Percentiles rank a stretch among this genome's conserved stretches.
These are phyloP conservation scores for Panus rudis DNA, from an alignment of 768 basidiomycete species.

Conservation along the genomic window DNA sequence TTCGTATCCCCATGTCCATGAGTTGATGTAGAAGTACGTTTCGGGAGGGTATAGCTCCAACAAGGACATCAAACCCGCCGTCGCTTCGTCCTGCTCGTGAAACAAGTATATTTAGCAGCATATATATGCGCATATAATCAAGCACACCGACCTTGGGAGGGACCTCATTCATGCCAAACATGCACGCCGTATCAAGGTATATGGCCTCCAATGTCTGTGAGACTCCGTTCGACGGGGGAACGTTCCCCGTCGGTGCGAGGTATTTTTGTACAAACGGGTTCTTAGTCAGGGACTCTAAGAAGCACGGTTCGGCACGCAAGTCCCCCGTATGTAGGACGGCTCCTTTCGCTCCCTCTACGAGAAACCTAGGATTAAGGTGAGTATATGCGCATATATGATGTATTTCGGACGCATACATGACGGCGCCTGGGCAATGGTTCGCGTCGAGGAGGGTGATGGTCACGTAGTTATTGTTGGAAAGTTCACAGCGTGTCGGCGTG, in stretches of 20 bases:
- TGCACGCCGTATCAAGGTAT: constrained; percentile 19
- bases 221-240: not conserved
- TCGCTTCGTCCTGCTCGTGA: constrained; percentile 52
- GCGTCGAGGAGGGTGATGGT: constrained; percentile 81
- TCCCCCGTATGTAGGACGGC: constrained; percentile 91
- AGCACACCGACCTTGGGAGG: constrained; percentile 10
- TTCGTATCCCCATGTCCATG: constrained; percentile 98
- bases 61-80: constrained; percentile 57
- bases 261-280: constrained; percentile 74
- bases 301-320: constrained; percentile 80
- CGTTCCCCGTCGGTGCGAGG: constrained; percentile 29
- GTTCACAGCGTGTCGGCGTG: constrained; percentile 52
- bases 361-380: constrained; percentile 51
- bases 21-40: constrained; percentile 81
- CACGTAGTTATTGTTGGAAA: constrained; percentile 52
- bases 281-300: constrained; percentile 56
- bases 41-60: constrained; percentile 59
- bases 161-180: constrained; percentile 12
- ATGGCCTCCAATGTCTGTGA: constrained; percentile 16
- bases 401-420: constrained; percentile 54
- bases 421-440: constrained; percentile 92
- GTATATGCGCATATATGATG: not conserved
- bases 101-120: not conserved
- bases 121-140: not conserved
- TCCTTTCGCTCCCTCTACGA: constrained; percentile 64